These are phyloP conservation scores for Ballota nigra DNA, from an alignment of 257 asterid species.

Conservation along the genomic window DNA sequence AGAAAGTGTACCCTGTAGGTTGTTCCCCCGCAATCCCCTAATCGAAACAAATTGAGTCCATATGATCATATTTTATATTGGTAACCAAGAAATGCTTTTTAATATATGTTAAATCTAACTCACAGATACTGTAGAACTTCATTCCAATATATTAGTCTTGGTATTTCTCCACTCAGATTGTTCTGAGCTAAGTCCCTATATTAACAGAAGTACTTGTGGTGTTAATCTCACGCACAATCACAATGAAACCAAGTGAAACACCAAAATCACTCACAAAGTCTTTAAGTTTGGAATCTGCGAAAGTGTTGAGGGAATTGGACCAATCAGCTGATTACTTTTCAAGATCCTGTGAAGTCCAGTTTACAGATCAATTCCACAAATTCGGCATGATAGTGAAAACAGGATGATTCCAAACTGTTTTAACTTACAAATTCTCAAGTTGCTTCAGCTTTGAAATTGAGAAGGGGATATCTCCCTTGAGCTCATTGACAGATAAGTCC, in stretches of 20 bases:
- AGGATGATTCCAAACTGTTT: background rate
- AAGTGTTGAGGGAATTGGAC: slow-evolving; percentile 87
- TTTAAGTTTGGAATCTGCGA: slow-evolving; percentile 95
- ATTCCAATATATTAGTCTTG: slow-evolving; percentile 86
- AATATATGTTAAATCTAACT: slow-evolving; percentile 26
- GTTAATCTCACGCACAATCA: background rate
- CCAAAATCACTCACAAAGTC: slow-evolving; percentile 56
- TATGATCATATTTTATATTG: background rate
- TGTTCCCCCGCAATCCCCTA: slow-evolving; percentile 88
- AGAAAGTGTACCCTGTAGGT: slow-evolving; percentile 79
- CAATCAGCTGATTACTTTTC: slow-evolving; percentile 77
- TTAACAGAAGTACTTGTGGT: background rate
- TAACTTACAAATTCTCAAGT: slow-evolving; percentile 57
- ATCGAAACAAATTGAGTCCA: background rate
- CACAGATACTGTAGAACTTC: slow-evolving; percentile 89
- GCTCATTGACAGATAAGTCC: slow-evolving; percentile 80
- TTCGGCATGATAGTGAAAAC: background rate
- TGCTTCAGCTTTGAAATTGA: slow-evolving; percentile 86
- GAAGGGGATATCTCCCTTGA: slow-evolving; percentile 81
- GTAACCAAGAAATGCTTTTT: background rate
- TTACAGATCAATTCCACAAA: background rate
- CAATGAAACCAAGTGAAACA: background rate
- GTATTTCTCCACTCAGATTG: slow-evolving; percentile 85
- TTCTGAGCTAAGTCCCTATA: slow-evolving; percentile 90
- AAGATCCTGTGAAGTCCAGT: slow-evolving; percentile 45